Evolutionary conservation across 202 grass and related monocot species (phyloP).

Genomic region (Panicum virgatum): DNA sequence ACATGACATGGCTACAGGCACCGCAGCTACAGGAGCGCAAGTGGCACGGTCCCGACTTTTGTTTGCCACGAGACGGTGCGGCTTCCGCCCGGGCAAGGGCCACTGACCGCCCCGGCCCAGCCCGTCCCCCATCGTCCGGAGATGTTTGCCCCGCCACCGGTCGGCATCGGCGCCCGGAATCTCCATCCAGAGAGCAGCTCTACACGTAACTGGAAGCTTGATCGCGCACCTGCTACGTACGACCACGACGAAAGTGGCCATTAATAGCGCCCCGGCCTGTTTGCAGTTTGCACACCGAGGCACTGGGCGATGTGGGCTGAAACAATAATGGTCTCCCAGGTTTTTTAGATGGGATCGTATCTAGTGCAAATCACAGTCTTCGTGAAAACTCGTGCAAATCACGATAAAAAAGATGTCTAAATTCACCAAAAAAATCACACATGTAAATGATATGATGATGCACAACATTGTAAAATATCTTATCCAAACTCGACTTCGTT

Average conservation of each 20-base stretch:
- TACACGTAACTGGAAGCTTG: not conserved
- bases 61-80: not conserved
- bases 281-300: not conserved
- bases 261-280: not conserved
- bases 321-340: not conserved
- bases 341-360: too few relatives aligned
- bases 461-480: too few relatives aligned
- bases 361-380: too few relatives aligned
- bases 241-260: not conserved
- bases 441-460: too few relatives aligned
- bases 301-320: not conserved
- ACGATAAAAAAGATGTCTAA: too few relatives aligned
- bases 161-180: not conserved
- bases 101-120: not conserved
- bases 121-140: not conserved
- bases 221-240: not conserved
- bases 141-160: not conserved
- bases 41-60: not conserved
- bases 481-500: too few relatives aligned
- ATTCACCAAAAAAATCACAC: too few relatives aligned
- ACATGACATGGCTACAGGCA: not conserved
- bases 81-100: slow-evolving; percentile 1
- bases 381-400: too few relatives aligned
- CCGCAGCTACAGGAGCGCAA: not conserved
- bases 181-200: not conserved